phyloP scores from a whole-genome alignment of 2,329 filamentous ascomycete species.

The Malbranchea zuffiana region DNA sequence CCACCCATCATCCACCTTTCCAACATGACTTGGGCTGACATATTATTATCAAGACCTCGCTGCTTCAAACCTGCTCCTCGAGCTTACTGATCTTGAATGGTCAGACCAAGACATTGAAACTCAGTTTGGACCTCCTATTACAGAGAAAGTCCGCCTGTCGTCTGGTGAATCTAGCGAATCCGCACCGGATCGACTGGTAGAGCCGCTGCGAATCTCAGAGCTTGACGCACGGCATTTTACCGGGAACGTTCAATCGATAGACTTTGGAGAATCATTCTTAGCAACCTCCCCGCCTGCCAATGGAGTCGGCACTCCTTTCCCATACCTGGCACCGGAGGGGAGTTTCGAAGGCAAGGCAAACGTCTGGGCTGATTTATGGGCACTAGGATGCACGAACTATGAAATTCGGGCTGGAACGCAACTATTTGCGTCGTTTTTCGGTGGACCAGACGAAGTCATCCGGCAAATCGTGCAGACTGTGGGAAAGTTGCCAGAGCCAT shows the following conservation, averaged over 20 bases:
- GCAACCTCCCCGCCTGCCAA: conserved; percentile 12
- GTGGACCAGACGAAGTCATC: conserved; percentile 23
- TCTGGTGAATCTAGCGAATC: neutral
- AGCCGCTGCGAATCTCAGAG: neutral
- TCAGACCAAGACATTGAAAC: conserved; percentile 4
- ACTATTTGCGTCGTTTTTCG: conserved; percentile 22
- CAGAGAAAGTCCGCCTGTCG: neutral
- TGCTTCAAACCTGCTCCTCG: conserved; percentile 5
- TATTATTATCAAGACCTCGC: conserved; percentile 7
- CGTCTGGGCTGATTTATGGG: conserved; percentile 23
- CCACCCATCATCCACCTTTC: no score
- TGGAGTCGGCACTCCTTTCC: conserved; percentile 20
- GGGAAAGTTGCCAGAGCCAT: conserved; percentile 23
- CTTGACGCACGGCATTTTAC: conserved; percentile 2
- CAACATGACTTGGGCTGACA: no score
- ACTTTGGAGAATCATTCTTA: conserved; percentile 19
- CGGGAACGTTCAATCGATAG: conserved; percentile 12
- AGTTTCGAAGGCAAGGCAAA: conserved; percentile 19
- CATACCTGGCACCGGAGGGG: conserved; percentile 24
- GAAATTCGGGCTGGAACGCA: conserved; percentile 24
- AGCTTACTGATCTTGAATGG: conserved; percentile 2
- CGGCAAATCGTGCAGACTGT: conserved; percentile 22
- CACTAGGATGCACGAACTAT: conserved; percentile 26
- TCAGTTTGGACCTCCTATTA: neutral
- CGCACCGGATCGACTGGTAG: conserved; percentile 6